Conservation (phyloP, 176 grass and related monocot genomes). For the Cocos nucifera region DNA sequence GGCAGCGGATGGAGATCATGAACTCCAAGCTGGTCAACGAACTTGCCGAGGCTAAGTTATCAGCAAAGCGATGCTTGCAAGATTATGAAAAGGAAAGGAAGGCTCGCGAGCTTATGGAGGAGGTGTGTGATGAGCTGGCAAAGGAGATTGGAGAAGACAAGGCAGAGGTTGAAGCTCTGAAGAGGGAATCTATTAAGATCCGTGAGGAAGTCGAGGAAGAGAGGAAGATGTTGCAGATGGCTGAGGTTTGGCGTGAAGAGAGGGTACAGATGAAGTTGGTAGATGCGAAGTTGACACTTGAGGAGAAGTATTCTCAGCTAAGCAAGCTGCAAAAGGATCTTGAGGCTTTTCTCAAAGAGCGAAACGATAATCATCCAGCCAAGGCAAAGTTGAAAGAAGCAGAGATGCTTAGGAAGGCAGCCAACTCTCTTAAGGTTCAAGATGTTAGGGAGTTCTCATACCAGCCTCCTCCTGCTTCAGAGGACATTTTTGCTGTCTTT, state of each 20-base stretch:
- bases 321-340: not conserved
- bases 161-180: conserved; percentile 5
- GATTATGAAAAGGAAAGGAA: conserved; percentile 12
- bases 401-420: not conserved
- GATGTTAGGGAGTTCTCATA: not conserved
- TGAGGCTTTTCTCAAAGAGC: not conserved
- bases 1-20: not conserved
- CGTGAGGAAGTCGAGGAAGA: conserved; percentile 10
- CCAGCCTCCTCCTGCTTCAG: too few species aligned
- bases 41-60: conserved; percentile 3
- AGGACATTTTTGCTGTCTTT: too few species aligned
- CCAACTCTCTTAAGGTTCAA: not conserved
- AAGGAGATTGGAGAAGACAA: conserved; percentile 8
- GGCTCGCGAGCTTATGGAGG: conserved; percentile 1
- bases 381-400: not conserved
- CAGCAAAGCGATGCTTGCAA: not conserved
- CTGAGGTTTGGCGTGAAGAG: conserved; percentile 14
- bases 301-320: conserved; percentile 9
- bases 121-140: conserved; percentile 3
- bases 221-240: conserved; percentile 10
- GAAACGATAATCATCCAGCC: not conserved
- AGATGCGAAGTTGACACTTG: conserved; percentile 2
- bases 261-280: conserved; percentile 14
- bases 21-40: conserved; percentile 6
- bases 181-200: conserved; percentile 1